Conservation (phyloP, 345 rosid species). For the Punica granatum region DNA sequence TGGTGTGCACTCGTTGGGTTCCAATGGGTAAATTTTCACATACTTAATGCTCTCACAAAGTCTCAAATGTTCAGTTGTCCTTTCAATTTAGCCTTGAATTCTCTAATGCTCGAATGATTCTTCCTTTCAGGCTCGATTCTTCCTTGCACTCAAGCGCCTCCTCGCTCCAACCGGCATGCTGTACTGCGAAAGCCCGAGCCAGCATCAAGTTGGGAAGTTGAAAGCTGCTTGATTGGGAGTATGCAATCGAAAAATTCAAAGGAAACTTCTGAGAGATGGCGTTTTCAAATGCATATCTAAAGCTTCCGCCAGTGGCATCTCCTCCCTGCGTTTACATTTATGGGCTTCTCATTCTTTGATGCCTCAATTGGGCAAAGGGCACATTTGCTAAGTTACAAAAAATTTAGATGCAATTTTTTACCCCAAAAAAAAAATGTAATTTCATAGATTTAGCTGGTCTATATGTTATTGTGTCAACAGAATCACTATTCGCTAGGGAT, state of each 20-base stretch:
- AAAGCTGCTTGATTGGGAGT: constrained; percentile 15
- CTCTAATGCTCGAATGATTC: neutral
- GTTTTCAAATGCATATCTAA: neutral
- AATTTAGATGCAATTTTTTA: too few relatives aligned
- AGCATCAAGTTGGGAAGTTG: constrained; percentile 18
- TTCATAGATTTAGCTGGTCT: neutral
- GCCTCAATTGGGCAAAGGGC: neutral
- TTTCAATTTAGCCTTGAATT: neutral
- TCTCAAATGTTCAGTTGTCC: constrained; percentile 25
- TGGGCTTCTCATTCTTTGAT: neutral
- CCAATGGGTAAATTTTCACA: constrained; percentile 47
- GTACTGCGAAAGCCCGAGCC: constrained; percentile 19
- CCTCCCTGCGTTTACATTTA: neutral
- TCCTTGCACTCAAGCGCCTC: constrained; percentile 35
- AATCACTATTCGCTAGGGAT: neutral
- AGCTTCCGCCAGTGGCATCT: neutral
- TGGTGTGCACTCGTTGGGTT: constrained; percentile 53
- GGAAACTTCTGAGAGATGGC: neutral
- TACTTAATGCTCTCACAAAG: neutral
- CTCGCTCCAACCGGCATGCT: constrained; percentile 42
- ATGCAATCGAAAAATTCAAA: neutral
- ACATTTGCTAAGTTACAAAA: too few relatives aligned
- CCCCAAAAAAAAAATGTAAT: neutral
- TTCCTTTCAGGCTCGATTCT: constrained; percentile 31
- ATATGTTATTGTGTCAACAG: neutral